A percentile compares a stretch with the other conserved stretches of the same genome.
Evolutionary conservation across 1,284 basidiomycete genomes (phyloP).

Genomic region (Fomitopsis betulina): DNA sequence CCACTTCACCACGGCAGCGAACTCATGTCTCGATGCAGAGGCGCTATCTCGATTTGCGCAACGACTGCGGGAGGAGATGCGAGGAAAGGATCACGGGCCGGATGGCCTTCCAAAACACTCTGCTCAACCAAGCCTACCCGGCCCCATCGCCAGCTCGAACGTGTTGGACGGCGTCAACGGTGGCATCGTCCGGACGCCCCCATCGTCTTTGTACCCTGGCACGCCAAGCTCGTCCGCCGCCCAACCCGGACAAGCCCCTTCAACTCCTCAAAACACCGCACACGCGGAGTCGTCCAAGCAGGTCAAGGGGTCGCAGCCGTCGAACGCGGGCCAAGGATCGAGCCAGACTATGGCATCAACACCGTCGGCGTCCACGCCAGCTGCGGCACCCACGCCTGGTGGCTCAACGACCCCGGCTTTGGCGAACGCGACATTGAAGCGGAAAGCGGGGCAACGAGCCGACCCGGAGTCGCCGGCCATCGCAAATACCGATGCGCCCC

Average conservation of each 20-base stretch:
- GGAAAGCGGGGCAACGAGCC: conserved; percentile 43
- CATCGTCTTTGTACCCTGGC: conserved; percentile 7
- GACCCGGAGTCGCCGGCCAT: conserved; percentile 51
- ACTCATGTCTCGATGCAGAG: conserved; percentile 24
- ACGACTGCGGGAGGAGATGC: conserved; percentile 35
- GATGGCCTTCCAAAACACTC: neutral
- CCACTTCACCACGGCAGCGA: neutral
- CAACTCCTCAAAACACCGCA: conserved; percentile 37
- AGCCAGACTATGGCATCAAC: conserved; percentile 34
- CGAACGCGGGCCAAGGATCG: conserved; percentile 8
- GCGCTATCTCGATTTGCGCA: conserved; percentile 40
- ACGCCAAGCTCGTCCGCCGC: conserved; percentile 4
- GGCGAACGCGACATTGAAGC: conserved; percentile 54
- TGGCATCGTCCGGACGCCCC: neutral
- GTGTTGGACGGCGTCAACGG: conserved; percentile 9
- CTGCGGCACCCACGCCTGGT: conserved; percentile 28
- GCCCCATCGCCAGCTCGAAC: conserved; percentile 5
- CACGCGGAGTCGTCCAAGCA: conserved; percentile 48
- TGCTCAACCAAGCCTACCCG: neutral
- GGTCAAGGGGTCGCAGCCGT: conserved; percentile 44
- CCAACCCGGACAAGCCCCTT: conserved; percentile 31
- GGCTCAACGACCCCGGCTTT: conserved; percentile 42
- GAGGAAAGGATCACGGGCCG: conserved; percentile 8
- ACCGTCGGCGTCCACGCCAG: conserved; percentile 29
- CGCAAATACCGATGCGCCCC: conserved; percentile 37